Percentiles rank a stretch among this genome's conserved stretches.
phyloP scores from a whole-genome alignment of 345 rosid genomes.

The Melaleuca alternifolia region DNA sequence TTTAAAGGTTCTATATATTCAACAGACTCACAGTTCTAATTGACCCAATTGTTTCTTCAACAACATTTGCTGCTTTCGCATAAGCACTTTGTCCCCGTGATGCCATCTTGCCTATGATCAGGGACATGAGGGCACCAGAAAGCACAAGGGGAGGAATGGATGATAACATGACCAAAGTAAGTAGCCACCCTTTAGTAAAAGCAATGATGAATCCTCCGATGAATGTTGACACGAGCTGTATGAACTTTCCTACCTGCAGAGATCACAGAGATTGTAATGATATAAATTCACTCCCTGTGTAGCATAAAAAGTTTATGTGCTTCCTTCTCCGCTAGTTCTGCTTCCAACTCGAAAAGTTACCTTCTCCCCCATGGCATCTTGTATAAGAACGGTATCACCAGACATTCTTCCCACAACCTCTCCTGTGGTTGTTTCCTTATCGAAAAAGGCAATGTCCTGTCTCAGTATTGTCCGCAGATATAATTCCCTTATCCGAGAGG shows the following conservation, averaged over 20 bases:
- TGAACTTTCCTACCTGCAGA: constrained; percentile 74
- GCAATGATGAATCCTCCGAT: constrained; percentile 71
- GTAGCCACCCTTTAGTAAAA: constrained; percentile 79
- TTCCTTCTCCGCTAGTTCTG: neutral
- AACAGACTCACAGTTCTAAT: constrained; percentile 53
- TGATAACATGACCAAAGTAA: constrained; percentile 62
- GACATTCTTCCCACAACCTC: constrained; percentile 97
- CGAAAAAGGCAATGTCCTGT: constrained; percentile 79
- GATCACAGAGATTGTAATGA: neutral
- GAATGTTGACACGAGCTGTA: constrained; percentile 68
- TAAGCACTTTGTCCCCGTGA: constrained; percentile 62
- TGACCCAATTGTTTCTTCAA: constrained; percentile 71
- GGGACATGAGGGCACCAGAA: constrained; percentile 49
- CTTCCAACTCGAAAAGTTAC: constrained; percentile 12
- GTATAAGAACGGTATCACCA: constrained; percentile 88
- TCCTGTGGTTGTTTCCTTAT: constrained; percentile 70
- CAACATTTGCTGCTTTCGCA: constrained; percentile 60
- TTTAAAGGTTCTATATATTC: neutral
- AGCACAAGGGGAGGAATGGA: constrained; percentile 61
- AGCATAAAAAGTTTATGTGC: neutral
- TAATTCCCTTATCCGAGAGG: constrained; percentile 54
- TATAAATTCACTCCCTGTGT: neutral
- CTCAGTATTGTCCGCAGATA: constrained; percentile 70
- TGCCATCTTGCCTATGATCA: constrained; percentile 48
- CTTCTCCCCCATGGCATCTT: constrained; percentile 97